Conservation (phyloP, 371 early-diverging fungal genomes). For the Apophysomyces elegans region DNA sequence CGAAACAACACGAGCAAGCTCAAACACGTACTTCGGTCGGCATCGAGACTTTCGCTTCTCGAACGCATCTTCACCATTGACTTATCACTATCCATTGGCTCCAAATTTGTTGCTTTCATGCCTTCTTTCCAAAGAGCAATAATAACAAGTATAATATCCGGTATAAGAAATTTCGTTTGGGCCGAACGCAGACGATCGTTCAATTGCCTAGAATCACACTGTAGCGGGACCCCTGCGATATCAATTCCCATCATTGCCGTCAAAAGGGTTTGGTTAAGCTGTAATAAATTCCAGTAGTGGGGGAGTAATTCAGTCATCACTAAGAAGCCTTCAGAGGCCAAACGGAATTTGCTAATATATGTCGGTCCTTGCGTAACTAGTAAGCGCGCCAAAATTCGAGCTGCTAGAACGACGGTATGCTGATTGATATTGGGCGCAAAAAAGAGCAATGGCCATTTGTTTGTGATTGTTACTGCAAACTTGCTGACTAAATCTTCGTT, state of each 20-base stretch:
- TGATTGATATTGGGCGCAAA: conserved; percentile 61
- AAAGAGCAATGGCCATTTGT: conserved; percentile 75
- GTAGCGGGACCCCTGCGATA: conserved; percentile 54
- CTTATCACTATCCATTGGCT: neutral
- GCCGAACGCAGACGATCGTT: conserved; percentile 15
- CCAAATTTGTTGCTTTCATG: conserved; percentile 16
- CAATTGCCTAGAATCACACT: conserved; percentile 47
- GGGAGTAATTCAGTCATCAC: conserved; percentile 61
- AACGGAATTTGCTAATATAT: conserved; percentile 61
- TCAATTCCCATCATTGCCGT: conserved; percentile 67
- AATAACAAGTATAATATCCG: conserved; percentile 40
- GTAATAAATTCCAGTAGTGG: conserved; percentile 63
- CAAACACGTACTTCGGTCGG: neutral
- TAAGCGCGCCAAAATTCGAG: conserved; percentile 62
- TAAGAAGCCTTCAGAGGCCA: conserved; percentile 63
- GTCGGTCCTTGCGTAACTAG: conserved; percentile 55
- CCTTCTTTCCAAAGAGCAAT: conserved; percentile 37
- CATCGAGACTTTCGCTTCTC: conserved; percentile 28
- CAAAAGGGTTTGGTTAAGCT: conserved; percentile 63
- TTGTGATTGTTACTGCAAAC: conserved; percentile 67
- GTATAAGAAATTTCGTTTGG: conserved; percentile 23
- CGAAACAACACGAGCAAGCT: neutral
- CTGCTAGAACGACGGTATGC: conserved; percentile 62
- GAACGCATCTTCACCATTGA: neutral
- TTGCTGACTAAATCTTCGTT: conserved; percentile 52